Percentiles rank a stretch among this genome's conserved stretches.
Evolutionary conservation across 2,329 filamentous ascomycete genomes (phyloP).

Genomic region (Cladophialophora exuberans): DNA sequence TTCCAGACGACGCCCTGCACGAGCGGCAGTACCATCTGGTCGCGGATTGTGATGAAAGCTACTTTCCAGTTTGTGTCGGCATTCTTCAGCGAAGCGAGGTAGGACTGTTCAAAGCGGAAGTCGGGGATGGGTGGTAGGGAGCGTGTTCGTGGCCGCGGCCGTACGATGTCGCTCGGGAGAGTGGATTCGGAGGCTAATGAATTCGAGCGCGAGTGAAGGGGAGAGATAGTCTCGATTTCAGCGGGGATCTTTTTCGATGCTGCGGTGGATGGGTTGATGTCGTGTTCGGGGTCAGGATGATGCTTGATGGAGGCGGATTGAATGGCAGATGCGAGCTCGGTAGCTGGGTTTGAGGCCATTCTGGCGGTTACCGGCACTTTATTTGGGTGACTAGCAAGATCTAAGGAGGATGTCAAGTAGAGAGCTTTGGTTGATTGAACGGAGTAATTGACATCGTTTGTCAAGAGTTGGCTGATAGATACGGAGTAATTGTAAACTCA

Average conservation of each 20-base stretch:
- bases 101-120: conserved; percentile 96
- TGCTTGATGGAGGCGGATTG: conserved; percentile 79
- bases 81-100: conserved; percentile 81
- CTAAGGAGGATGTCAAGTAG: background rate
- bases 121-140: conserved; percentile 76
- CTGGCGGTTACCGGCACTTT: no score
- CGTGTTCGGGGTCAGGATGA: conserved; percentile 71
- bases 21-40: conserved; percentile 85
- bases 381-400: no score
- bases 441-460: background rate
- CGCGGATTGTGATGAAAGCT: conserved; percentile 79
- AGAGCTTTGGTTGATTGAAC: background rate
- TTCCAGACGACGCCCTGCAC: conserved; percentile 90
- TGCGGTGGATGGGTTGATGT: conserved; percentile 79
- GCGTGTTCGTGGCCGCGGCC: conserved; percentile 41
- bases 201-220: conserved; percentile 42
- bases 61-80: conserved; percentile 81
- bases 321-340: conserved; percentile 75
- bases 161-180: conserved; percentile 53
- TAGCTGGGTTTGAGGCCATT: conserved; percentile 62
- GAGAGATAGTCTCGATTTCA: conserved; percentile 32
- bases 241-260: conserved; percentile 69
- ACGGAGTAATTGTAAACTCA: no score
- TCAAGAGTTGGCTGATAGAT: no score
- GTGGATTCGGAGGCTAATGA: conserved; percentile 47